These are phyloP conservation scores for Penicillium coprophilum DNA, from an alignment of 495 filamentous ascomycete species.

Conservation along the genomic window DNA sequence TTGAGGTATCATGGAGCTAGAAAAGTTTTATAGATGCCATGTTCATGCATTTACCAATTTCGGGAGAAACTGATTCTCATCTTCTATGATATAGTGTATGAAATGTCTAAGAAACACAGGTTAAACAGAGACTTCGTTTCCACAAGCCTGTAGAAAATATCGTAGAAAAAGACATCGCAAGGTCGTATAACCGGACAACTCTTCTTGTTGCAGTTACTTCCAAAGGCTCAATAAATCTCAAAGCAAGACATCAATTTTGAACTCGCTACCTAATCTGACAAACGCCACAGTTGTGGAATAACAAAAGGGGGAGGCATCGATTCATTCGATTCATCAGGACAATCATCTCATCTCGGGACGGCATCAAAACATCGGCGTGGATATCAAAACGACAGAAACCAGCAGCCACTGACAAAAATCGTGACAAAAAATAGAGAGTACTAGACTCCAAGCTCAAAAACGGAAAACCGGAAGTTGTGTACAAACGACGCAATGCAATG, in stretches of 20 bases:
- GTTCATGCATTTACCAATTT: neutral
- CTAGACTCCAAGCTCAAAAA: neutral
- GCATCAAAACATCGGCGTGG: conserved; percentile 9
- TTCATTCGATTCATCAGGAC: conserved; percentile 11
- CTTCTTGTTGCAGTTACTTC: neutral
- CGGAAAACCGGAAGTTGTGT: neutral
- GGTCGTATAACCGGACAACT: no score
- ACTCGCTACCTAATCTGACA: conserved; percentile 3
- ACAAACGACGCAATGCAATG: neutral
- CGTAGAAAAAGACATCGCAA: no score
- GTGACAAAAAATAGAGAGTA: neutral
- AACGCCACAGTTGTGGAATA: neutral
- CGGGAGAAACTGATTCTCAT: neutral
- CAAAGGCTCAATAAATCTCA: neutral
- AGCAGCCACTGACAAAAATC: neutral
- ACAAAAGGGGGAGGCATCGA: neutral
- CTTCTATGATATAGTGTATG: neutral
- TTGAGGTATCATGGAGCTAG: conserved; percentile 9
- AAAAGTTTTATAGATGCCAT: conserved; percentile 2
- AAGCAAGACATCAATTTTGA: neutral
- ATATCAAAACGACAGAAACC: conserved; percentile 8
- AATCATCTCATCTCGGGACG: conserved; percentile 13
- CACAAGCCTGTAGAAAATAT: no score
- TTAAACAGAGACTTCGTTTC: no score
- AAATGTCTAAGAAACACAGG: neutral